phyloP scores from a whole-genome alignment of 805 yeast species.

The Candida pseudofarinosa region DNA sequence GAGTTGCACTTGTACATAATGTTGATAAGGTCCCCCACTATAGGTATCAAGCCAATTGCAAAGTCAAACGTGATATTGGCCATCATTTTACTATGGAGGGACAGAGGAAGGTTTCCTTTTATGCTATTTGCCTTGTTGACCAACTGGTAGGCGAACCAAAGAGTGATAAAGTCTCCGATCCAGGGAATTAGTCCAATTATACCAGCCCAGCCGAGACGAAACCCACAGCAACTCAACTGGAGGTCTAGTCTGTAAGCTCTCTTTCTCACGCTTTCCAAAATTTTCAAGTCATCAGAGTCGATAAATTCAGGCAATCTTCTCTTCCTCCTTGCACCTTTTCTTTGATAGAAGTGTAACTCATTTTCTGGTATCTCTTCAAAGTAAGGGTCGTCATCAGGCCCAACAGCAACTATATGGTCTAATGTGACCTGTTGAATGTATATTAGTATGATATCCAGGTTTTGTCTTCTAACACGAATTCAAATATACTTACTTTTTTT shows the following conservation, averaged over 20 bases:
- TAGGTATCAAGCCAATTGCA: slow-evolving; percentile 52
- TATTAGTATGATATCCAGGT: slow-evolving; percentile 10
- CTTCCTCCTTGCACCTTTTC: slow-evolving; percentile 37
- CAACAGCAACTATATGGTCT: slow-evolving; percentile 25
- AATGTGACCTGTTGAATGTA: slow-evolving; percentile 21
- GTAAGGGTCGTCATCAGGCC: slow-evolving; percentile 34
- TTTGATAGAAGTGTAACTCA: slow-evolving; percentile 40
- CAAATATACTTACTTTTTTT: slow-evolving; percentile 31
- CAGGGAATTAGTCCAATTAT: slow-evolving; percentile 39
- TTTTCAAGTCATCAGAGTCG: slow-evolving; percentile 28
- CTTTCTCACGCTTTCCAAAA: slow-evolving; percentile 31
- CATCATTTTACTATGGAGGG: slow-evolving; percentile 30
- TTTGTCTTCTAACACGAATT: background rate
- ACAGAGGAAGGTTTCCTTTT: slow-evolving; percentile 36
- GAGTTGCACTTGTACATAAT: slow-evolving; percentile 76
- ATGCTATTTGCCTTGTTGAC: slow-evolving; percentile 28
- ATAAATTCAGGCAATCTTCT: slow-evolving; percentile 33
- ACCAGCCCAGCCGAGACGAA: slow-evolving; percentile 41
- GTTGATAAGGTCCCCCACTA: slow-evolving; percentile 69
- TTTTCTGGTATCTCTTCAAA: slow-evolving; percentile 37
- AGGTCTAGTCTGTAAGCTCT: slow-evolving; percentile 38
- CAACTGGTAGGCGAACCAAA: slow-evolving; percentile 26
- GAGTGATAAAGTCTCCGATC: slow-evolving; percentile 34
- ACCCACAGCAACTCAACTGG: slow-evolving; percentile 37
- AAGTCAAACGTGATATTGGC: slow-evolving; percentile 38